A percentile compares a stretch with the other conserved stretches of the same genome.
Evolutionary conservation across 306 rosid species (phyloP).

Genomic region (Lathyrus tuberosus): DNA sequence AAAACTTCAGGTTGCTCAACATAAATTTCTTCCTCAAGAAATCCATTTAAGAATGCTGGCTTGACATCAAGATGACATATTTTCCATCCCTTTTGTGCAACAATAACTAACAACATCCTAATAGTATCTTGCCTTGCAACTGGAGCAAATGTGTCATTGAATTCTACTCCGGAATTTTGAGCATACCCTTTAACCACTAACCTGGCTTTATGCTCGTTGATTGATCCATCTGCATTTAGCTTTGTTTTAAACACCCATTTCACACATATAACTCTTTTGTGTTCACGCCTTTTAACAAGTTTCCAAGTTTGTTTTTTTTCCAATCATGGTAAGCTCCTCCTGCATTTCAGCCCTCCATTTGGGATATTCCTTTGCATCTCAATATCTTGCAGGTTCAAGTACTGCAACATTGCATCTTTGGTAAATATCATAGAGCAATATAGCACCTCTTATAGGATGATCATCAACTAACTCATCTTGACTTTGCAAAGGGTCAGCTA

Average conservation of each 20-base stretch:
- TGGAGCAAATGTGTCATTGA: neutral
- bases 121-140: neutral
- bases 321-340: no score
- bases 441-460: no score
- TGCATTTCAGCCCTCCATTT: no score
- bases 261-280: neutral
- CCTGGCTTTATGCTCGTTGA: neutral
- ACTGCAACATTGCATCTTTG: no score
- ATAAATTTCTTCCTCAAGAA: neutral
- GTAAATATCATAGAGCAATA: no score
- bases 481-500: no score
- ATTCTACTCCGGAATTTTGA: neutral
- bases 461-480: no score
- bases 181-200: neutral
- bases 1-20: conserved; percentile 4
- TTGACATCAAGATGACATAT: neutral
- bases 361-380: no score
- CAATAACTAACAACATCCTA: neutral
- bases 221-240: neutral
- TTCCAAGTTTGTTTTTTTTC: no score
- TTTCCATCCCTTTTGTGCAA: neutral
- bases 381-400: no score
- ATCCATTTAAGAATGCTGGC: neutral
- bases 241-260: neutral
- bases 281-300: neutral